phyloP scores from a whole-genome alignment of 768 basidiomycete genomes.

The Kwoniella europaea region DNA sequence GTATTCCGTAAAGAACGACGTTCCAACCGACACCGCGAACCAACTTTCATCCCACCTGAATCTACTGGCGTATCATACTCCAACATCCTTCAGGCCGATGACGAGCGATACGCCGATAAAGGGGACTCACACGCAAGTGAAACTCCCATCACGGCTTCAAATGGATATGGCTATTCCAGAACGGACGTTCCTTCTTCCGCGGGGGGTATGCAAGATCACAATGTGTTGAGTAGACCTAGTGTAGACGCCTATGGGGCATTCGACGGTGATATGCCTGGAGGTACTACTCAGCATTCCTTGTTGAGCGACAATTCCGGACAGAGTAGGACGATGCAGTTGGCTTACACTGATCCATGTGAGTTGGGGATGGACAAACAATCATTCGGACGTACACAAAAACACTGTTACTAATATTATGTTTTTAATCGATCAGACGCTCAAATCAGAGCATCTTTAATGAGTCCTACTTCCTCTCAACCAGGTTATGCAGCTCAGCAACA shows the following conservation, averaged over 20 bases:
- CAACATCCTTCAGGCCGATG: conserved; percentile 27
- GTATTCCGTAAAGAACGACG: conserved; percentile 74
- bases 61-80: conserved; percentile 31
- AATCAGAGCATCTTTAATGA: conserved; percentile 41
- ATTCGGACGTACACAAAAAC: too few species aligned
- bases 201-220: background rate
- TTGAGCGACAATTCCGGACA: conserved; percentile 64
- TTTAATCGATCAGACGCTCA: conserved; percentile 33
- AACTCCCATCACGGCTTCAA: background rate
- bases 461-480: conserved; percentile 13
- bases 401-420: background rate
- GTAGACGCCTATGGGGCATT: conserved; percentile 91
- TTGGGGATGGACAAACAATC: background rate
- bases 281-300: conserved; percentile 61
- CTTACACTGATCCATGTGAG: conserved; percentile 56
- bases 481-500: conserved; percentile 22
- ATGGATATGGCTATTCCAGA: conserved; percentile 8
- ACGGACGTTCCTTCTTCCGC: background rate
- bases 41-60: conserved; percentile 72
- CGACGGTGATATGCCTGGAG: conserved; percentile 80
- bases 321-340: conserved; percentile 86
- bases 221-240: conserved; percentile 59
- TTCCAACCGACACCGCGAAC: conserved; percentile 65
- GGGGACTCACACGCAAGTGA: conserved; percentile 7
- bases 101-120: conserved; percentile 46